Evolutionary conservation across 129 eudicot genomes (phyloP), one percentile per base, ranked within the genome.

Genomic region (Deinandra increscens): DNA sequence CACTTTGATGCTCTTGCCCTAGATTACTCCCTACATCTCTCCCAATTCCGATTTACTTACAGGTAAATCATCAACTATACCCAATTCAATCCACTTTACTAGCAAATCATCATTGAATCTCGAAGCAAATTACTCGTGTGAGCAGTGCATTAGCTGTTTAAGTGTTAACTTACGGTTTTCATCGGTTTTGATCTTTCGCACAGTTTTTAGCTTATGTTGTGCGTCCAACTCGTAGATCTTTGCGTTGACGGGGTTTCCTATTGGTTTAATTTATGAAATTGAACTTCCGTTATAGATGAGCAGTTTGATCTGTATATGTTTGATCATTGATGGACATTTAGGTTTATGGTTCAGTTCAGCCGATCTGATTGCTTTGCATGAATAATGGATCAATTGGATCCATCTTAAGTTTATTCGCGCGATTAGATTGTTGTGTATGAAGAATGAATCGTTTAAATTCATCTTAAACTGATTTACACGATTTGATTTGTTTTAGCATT

Each of bases 131-230:
- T 45, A 4, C 45, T 26, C 34, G 3, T 74, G 11, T 53, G 12
- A 54, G 45, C 13, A 75, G 39, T 66, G 48, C 14, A 75, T 75
- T 63, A 66, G 65, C 58, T 66, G 41, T 75, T 75, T 63, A 66
- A 56, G 46, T 66, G 41, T 75, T 74, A 59, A 33, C 37, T 41
- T 22, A 65, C 66, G 72, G 66, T 64, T 64, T 73, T 37, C 5
- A 15, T 6, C 44, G 71, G 72, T 64, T 74, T 75, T 54, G 38
- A 74, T 74, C 0, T 13, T 55, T 18, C 12, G 7, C 12, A 42
- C 36, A 29, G 14, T 31, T 14, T 65, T 31, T 54, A 29, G 20
- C 58, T 64, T 41, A 12, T 37, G 66, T 34, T 55, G 22, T 18
- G n/a, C 43, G 18, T 33, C 23, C 13, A 54, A 43, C 11, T 66